A percentile compares a stretch with the other conserved stretches of the same genome.
Conservation (phyloP, 495 filamentous ascomycete genomes). For the Aspergillus carlsbadensis region DNA sequence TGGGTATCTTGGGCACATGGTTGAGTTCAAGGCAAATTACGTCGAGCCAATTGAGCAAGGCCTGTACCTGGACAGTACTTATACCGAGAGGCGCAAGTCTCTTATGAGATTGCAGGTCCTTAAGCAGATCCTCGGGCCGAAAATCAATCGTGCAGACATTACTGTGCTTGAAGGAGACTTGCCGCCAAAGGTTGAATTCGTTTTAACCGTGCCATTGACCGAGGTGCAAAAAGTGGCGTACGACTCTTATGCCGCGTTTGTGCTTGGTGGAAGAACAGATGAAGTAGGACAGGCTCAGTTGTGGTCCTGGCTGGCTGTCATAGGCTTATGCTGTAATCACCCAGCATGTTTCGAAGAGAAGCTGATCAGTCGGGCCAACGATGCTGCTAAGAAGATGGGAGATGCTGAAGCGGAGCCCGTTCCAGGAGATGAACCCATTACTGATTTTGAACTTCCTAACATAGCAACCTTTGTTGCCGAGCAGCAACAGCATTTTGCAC, state of each 20-base stretch:
- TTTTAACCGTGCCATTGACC: conserved; percentile 71
- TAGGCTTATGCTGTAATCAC: conserved; percentile 74
- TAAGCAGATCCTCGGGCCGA: conserved; percentile 69
- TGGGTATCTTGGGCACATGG: conserved; percentile 64
- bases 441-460: conserved; percentile 31
- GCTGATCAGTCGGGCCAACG: conserved; percentile 33
- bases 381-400: conserved; percentile 21
- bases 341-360: conserved; percentile 63
- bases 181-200: conserved; percentile 75
- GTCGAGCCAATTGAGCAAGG: conserved; percentile 71
- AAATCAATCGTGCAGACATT: conserved; percentile 74
- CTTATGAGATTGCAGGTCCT: conserved; percentile 69
- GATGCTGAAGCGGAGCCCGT: conserved; percentile 21
- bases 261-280: conserved; percentile 24
- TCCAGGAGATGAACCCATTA: conserved; percentile 28
- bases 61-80: conserved; percentile 60
- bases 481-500: conserved; percentile 30
- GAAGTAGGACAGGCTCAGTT: conserved; percentile 28
- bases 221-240: conserved; percentile 65
- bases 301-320: conserved; percentile 52
- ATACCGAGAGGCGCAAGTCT: conserved; percentile 50
- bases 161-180: conserved; percentile 62
- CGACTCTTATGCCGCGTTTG: conserved; percentile 49
- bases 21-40: conserved; percentile 68
- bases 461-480: conserved; percentile 18